Evolutionary conservation across 1,284 basidiomycete genomes (phyloP), one percentile per base, ranked within the genome.

Genomic region (Waitea zeae): DNA sequence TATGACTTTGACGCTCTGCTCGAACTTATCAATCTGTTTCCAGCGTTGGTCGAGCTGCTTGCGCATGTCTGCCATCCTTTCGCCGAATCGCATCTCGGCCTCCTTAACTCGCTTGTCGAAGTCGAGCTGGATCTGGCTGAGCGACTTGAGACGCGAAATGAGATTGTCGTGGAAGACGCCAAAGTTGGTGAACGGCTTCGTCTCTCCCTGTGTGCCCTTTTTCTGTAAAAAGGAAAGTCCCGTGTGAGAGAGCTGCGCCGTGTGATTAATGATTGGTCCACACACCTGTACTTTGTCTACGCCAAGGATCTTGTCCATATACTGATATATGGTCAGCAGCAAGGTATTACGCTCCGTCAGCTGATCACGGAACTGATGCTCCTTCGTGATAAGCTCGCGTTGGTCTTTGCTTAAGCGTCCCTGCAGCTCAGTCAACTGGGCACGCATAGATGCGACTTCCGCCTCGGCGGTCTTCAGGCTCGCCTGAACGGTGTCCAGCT

Each of bases 21-120:
- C 93, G 46, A 97, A 92, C 48, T 81, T 83, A 57, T 98, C 93
- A 37, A 98, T 70, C 51, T 93, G 86, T 42, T 77, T 78, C 82
- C 89, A 90, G 39, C 88, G 74, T 31, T 64, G 56, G 41, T 97
- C 93, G 28, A 96, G 68, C 49, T 92, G 86, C 45, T 81, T 81
- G 50, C 81, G 76, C 59, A 98, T 73, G 11, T 82, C 71, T 14
- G 59, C 70, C 36, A 88, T 55, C 55, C 75, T 79, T 28, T 89
- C 86, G 5, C 58, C 48, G 44, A 80, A 82, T 35, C 64, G 63
- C 4, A 55, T 54, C 50, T 97, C 92, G 0, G 76, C 66, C 17
- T 89, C 83, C 51, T 87, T 89, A 40, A 70, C 66, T 14, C 83
- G 74, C 49, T 75, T 82, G 47, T 96, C 88, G 50, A 96, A 93